Conservation (phyloP, 2,329 filamentous ascomycete species). For the Nigrograna mackinnonii region DNA sequence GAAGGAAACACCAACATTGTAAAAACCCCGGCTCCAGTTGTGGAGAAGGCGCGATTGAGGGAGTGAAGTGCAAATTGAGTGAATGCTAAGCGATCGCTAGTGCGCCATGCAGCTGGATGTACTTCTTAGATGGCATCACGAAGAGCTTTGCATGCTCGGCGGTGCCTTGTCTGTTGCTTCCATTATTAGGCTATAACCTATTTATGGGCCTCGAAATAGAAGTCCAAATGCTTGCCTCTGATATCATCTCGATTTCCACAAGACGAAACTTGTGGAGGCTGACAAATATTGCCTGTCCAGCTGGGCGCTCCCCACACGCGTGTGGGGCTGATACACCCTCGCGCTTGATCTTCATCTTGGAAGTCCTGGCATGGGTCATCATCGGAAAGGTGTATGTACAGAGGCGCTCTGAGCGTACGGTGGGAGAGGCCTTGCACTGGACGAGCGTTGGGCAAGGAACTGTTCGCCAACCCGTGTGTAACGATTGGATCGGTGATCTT, state of each 20-base stretch:
- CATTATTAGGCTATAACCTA: slow-evolving; percentile 2
- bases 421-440: no score
- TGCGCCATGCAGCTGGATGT: slow-evolving; percentile 7
- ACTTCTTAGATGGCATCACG: slow-evolving; percentile 1
- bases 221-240: not conserved
- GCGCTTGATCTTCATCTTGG: no score
- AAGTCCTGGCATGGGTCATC: no score
- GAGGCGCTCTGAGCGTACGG: no score
- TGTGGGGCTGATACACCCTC: no score
- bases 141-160: not conserved
- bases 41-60: slow-evolving; percentile 1
- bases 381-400: no score
- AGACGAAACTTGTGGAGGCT: not conserved
- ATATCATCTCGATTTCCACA: not conserved
- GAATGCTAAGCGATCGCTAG: slow-evolving; percentile 12
- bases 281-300: not conserved
- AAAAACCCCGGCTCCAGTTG: not conserved
- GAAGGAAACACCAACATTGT: not conserved
- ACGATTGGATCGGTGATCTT: no score
- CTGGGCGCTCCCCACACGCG: not conserved
- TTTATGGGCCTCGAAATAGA: slow-evolving; percentile 1
- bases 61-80: slow-evolving; percentile 8
- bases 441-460: no score
- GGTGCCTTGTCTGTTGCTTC: not conserved
- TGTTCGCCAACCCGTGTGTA: no score